These are phyloP conservation scores for Ustilago cynodontis DNA, from an alignment of 1,284 basidiomycete genomes.

Conservation along the genomic window DNA sequence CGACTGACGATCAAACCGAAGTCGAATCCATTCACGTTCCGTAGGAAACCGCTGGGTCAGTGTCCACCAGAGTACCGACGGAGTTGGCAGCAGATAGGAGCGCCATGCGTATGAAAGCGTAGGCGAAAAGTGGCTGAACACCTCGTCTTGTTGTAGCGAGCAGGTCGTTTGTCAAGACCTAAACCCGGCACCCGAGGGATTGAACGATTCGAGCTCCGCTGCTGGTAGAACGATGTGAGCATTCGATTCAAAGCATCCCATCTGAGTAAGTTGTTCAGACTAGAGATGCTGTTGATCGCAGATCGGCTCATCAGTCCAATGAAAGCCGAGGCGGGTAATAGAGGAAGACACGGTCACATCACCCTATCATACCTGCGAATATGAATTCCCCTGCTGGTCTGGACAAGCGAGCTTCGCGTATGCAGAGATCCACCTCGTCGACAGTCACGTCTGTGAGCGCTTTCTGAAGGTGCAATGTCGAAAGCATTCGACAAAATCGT, in stretches of 20 bases:
- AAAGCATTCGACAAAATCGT: no score
- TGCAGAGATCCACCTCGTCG: no score
- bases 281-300: background rate
- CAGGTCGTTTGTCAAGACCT: background rate
- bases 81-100: background rate
- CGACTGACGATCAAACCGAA: background rate
- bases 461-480: no score
- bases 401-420: no score
- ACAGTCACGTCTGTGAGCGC: no score
- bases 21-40: background rate
- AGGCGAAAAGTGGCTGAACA: constrained; percentile 6
- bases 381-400: no score
- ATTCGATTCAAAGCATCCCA: background rate
- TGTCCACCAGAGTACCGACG: background rate
- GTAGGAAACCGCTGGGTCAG: no score
- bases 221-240: background rate
- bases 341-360: no score
- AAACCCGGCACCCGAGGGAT: background rate
- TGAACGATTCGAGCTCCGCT: background rate
- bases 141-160: background rate
- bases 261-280: background rate
- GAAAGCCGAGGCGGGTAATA: no score
- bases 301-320: background rate
- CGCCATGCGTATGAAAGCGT: background rate
- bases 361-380: no score